Evolutionary conservation across 345 rosid genomes (phyloP), one percentile per base, ranked within the genome.

Genomic region (Populus simonii): DNA sequence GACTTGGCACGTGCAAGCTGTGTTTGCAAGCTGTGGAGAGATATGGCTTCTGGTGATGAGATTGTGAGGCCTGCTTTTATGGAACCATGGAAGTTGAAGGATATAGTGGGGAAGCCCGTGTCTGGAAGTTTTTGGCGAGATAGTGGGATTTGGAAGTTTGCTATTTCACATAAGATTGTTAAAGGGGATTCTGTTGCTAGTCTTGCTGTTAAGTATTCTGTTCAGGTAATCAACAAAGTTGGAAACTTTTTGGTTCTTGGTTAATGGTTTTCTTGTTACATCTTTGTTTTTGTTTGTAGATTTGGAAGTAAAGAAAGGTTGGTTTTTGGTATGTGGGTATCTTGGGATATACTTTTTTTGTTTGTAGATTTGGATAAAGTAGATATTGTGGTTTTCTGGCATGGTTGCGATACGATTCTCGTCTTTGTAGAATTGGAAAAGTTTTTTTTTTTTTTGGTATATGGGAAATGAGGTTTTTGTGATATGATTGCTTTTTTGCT

Each of bases 121-220:
- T 89, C 89, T 41, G 67, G 78, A 3, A 66, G 82, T 49, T 94
- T 94, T 82, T 94, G 98, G 97, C 89, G 94, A 75, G 92, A 94
- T 36, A 90, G 83, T 35, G 90, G 91, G 43, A 83, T 94, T 53
- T 81, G 87, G 51, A 93, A 93, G 78, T 92, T 94, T 68, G 93
- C 98, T 6, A 81, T 94, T 74, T 93, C 97, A 41, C 98, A 94
- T 70, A 84, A 86, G 85, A 83, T 94, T 74, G 77, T 53, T 36
- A 87, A 89, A 66, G 93, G 92, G 43, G 95, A 93, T 43, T 84
- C 84, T 61, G 90, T 94, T 5, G 88, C 94, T 2, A 82, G 93
- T 73, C 97, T 93, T 53, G 95, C 98, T 29, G 97, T 92, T 6
- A 94, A 92, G 83, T 94, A 93, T 78, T 92, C 98, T 1, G 95